phyloP scores from a whole-genome alignment of 352 stramenopile genomes.

The Globisporangium emineosum region DNA sequence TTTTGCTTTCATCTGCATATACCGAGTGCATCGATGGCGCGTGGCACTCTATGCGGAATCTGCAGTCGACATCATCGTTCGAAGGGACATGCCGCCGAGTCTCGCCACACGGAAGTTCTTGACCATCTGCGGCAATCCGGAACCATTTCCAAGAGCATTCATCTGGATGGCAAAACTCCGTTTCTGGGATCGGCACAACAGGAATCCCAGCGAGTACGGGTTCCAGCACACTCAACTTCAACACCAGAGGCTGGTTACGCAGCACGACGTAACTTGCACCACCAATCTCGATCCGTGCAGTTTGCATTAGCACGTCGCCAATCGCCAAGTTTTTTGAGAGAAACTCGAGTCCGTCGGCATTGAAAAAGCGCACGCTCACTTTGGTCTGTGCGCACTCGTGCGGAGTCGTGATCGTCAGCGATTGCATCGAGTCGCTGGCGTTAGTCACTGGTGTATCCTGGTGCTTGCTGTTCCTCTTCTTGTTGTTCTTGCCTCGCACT shows the following conservation, averaged over 20 bases:
- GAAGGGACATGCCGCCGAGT: slow-evolving; percentile 41
- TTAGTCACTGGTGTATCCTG: slow-evolving; percentile 1
- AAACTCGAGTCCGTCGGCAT: slow-evolving; percentile 32
- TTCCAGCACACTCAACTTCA: slow-evolving; percentile 38
- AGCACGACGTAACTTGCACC: slow-evolving; percentile 41
- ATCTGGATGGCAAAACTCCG: slow-evolving; percentile 59
- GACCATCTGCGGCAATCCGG: slow-evolving; percentile 20
- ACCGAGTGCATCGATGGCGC: slow-evolving; percentile 32
- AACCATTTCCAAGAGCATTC: slow-evolving; percentile 69
- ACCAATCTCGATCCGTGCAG: slow-evolving; percentile 40
- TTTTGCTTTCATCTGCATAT: slow-evolving; percentile 37
- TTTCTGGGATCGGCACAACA: slow-evolving; percentile 41
- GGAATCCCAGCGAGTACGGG: slow-evolving; percentile 46
- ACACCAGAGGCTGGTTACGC: slow-evolving; percentile 62
- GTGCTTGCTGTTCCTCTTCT: slow-evolving; percentile 27
- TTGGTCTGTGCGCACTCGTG: slow-evolving; percentile 8
- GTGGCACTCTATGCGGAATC: slow-evolving; percentile 55
- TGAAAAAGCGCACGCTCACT: slow-evolving; percentile 46
- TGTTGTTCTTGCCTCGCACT: not conserved
- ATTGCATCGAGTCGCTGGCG: not conserved
- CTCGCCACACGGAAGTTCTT: slow-evolving; percentile 16
- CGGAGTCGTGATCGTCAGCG: not conserved
- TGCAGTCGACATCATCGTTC: slow-evolving; percentile 33
- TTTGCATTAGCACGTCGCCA: slow-evolving; percentile 45
- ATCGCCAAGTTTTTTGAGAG: slow-evolving; percentile 27